Evolutionary conservation across 176 grass and related monocot genomes (phyloP), one percentile per base, ranked within the genome.

Genomic region (Oropetium thomaeum): DNA sequence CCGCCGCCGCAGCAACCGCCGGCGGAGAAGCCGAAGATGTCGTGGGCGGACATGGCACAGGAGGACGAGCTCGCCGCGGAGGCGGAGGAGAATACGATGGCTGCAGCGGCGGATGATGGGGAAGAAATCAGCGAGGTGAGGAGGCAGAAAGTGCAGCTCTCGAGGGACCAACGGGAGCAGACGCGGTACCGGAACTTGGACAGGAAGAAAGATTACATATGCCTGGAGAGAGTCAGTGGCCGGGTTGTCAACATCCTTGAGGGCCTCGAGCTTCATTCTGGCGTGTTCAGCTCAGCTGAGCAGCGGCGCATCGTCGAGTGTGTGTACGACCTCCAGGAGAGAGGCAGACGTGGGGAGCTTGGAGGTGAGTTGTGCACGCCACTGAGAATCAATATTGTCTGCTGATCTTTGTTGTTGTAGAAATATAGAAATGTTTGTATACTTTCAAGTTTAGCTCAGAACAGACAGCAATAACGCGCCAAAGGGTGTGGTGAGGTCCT

Each of bases 31-130:
- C 74, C 80, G 31, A 67, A 66, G 85, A 90, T 85, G 91, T 93
- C 91, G 13, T 93, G 91, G 91, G 91, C 91, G 26, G 91, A 93
- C 80, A 89, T 92, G 90, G 83, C 90, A 12, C 86, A 89, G 79
- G 90, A 92, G 82, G 89, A 92, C 69, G 85, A 92, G 75, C 89
- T 88, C 33, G 79, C 91, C 20, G 87, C 85, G 6, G 83, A 80
- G n/a, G 90, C 79, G 20, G 85, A 89, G 78, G 89, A 92, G 19
- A 82, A 88, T 12, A 48, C 63, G 52, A 44, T 42, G n/a, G 75
- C 74, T 0, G 54, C 27, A 2, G 81, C 44, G 0, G 81, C 71
- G 0, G 85, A 85, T 1, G 83, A 86, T 0, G 90, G 73, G 28
- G 74, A 82, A 1, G 79, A 70, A 41, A 82, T 37, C 35, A 52